These are phyloP conservation scores for Xylaria polymorpha DNA, from an alignment of 2,329 filamentous ascomycete species.

Conservation along the genomic window DNA sequence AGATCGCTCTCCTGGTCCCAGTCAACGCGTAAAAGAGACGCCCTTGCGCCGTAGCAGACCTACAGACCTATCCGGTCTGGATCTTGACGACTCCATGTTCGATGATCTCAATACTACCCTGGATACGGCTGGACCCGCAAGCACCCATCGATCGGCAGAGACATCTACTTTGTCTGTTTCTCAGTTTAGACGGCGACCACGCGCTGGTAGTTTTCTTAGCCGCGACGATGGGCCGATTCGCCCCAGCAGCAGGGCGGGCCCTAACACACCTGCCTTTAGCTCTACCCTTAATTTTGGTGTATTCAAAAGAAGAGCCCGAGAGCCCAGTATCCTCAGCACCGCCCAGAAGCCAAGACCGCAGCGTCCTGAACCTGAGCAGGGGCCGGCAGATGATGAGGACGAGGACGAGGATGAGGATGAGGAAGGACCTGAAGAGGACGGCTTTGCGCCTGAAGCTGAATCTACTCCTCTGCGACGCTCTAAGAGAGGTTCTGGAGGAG, in stretches of 20 bases:
- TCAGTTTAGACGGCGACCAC: conserved; percentile 50
- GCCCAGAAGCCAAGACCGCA: conserved; percentile 56
- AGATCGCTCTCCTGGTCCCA: conserved; percentile 41
- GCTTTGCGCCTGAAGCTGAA: conserved; percentile 73
- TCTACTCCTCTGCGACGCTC: conserved; percentile 71
- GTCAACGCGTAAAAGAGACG: conserved; percentile 44
- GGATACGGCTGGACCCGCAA: conserved; percentile 46
- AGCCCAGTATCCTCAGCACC: conserved; percentile 71
- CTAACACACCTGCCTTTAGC: conserved; percentile 50
- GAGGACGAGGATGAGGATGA: conserved; percentile 53
- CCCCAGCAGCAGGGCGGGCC: conserved; percentile 50
- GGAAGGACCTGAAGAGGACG: conserved; percentile 56
- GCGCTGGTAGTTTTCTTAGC: conserved; percentile 50
- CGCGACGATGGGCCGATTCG: conserved; percentile 50
- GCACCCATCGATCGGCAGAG: conserved; percentile 48
- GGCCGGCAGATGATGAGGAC: conserved; percentile 53
- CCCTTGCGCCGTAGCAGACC: conserved; percentile 45
- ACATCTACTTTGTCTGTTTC: conserved; percentile 49
- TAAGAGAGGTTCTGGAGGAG: conserved; percentile 52
- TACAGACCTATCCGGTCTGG: conserved; percentile 48
- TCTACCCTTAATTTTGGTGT: conserved; percentile 64
- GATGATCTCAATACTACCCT: conserved; percentile 51
- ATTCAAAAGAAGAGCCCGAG: conserved; percentile 67
- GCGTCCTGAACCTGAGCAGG: conserved; percentile 48
- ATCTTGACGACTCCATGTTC: conserved; percentile 51